Evolutionary conservation across 163 green algal genomes (phyloP).

Genomic region (Scenedesmus sp.): DNA sequence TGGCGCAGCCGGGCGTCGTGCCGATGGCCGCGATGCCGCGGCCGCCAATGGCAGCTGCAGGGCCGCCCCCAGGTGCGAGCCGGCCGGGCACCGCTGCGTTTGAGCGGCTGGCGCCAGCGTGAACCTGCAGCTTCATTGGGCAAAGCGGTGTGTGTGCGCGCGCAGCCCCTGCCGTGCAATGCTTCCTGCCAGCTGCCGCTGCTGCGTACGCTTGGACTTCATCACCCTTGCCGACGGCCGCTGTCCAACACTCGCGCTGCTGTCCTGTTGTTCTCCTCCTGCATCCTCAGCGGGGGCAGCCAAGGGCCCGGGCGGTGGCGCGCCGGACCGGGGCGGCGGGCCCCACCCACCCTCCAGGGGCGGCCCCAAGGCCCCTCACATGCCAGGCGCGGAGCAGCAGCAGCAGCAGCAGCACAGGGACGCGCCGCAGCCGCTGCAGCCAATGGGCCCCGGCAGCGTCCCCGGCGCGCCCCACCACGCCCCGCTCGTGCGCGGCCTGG

Average conservation of each 20-base stretch:
- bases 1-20: not conserved
- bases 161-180: too few relatives aligned
- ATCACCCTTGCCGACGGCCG: not conserved
- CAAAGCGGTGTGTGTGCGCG: too few relatives aligned
- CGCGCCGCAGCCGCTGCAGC: not conserved
- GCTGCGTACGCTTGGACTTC: not conserved
- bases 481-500: not conserved
- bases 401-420: not conserved
- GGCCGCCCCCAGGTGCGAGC: not conserved
- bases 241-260: not conserved
- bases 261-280: not conserved
- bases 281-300: not conserved
- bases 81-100: not conserved
- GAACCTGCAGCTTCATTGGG: too few relatives aligned
- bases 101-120: not conserved
- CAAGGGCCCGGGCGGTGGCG: not conserved
- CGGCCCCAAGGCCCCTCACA: not conserved
- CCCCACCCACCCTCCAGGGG: not conserved
- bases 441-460: not conserved
- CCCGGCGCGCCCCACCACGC: not conserved
- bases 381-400: not conserved
- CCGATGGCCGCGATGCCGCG: not conserved
- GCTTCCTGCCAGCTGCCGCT: not conserved
- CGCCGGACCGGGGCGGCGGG: not conserved
- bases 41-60: constrained; percentile 32